These are phyloP conservation scores for Geoglossum cookeanum DNA, from an alignment of 2,329 filamentous ascomycete genomes.

Conservation along the genomic window DNA sequence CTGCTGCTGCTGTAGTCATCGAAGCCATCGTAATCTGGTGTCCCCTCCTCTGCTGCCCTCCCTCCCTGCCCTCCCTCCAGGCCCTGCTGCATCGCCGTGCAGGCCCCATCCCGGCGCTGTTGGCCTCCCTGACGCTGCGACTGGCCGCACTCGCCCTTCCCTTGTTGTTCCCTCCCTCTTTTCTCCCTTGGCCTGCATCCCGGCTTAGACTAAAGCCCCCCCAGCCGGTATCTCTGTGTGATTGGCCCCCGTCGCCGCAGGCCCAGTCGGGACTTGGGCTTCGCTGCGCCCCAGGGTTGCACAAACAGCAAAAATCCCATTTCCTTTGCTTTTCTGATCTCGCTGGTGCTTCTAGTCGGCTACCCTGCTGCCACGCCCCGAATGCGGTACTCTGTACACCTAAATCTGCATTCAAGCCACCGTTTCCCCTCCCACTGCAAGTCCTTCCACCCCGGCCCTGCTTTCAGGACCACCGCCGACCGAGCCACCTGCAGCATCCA, in stretches of 20 bases:
- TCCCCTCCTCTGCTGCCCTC: no score
- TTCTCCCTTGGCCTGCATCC: background rate
- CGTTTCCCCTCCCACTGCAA: background rate
- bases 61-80: background rate
- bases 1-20: no score
- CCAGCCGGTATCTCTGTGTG: background rate
- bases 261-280: background rate
- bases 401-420: background rate
- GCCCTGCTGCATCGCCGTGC: background rate
- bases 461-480: background rate
- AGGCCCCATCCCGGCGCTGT: background rate
- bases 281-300: background rate
- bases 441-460: background rate
- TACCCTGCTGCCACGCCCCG: background rate
- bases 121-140: background rate
- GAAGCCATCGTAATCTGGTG: background rate
- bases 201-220: background rate
- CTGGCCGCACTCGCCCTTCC: background rate
- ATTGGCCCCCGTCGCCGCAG: background rate
- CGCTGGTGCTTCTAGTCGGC: background rate
- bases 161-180: background rate
- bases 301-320: background rate
- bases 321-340: background rate
- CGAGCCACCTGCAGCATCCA: background rate
- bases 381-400: background rate